phyloP scores from a whole-genome alignment of 2,329 filamentous ascomycete species.

The Alternaria infectoria region DNA sequence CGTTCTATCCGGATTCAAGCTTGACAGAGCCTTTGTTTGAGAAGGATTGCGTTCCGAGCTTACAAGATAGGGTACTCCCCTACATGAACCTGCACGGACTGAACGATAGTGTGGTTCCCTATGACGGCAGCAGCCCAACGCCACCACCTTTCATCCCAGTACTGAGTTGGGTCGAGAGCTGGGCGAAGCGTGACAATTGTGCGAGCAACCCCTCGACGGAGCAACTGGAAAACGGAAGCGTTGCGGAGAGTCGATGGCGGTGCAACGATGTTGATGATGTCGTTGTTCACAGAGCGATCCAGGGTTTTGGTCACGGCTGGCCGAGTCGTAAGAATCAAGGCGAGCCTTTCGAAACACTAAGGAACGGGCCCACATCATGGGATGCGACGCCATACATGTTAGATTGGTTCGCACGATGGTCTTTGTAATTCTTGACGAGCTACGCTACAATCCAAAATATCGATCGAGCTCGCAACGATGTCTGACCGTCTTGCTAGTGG shows the following conservation, averaged over 20 bases:
- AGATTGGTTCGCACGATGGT: constrained; percentile 30
- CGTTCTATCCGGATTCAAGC: constrained; percentile 46
- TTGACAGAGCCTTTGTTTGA: constrained; percentile 27
- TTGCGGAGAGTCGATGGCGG: constrained; percentile 19
- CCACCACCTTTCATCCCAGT: constrained; percentile 25
- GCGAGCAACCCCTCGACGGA: not conserved
- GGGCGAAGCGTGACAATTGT: constrained; percentile 20
- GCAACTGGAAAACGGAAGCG: constrained; percentile 15
- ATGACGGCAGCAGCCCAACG: constrained; percentile 24
- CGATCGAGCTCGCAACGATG: not conserved
- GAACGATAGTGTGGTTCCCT: constrained; percentile 30
- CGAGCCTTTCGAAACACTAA: constrained; percentile 25
- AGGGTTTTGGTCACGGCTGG: constrained; percentile 34
- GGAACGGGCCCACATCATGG: constrained; percentile 27
- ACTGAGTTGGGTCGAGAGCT: constrained; percentile 15
- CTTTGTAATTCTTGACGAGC: not conserved
- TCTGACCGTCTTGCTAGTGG: not conserved
- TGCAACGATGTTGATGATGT: constrained; percentile 21
- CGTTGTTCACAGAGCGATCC: constrained; percentile 20
- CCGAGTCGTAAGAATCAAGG: constrained; percentile 23
- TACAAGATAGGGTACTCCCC: constrained; percentile 12
- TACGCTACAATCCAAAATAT: not conserved
- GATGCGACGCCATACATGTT: constrained; percentile 27
- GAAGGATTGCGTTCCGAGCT: constrained; percentile 9
- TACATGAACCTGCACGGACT: constrained; percentile 30